phyloP scores from a whole-genome alignment of 768 basidiomycete species.

The Pisolithus orientalis region DNA sequence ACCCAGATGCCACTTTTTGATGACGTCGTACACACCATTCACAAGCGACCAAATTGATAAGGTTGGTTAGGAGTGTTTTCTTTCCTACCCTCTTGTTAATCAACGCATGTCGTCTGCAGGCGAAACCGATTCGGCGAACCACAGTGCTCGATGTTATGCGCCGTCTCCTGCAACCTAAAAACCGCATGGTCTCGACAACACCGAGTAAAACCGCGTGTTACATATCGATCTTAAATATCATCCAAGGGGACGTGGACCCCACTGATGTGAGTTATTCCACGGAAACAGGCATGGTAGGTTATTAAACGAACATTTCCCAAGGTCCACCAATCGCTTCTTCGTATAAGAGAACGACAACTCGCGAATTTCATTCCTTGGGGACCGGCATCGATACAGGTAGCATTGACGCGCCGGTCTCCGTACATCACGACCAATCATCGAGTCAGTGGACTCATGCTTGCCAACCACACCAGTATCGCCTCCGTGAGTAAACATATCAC shows the following conservation, averaged over 20 bases:
- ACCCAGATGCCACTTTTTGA: constrained; percentile 94
- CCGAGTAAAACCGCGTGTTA: constrained; percentile 91
- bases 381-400: constrained; percentile 96
- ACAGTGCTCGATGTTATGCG: constrained; percentile 99
- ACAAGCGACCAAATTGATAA: constrained; percentile 96
- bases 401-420: constrained; percentile 84
- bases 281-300: not conserved
- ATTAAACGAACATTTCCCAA: constrained; percentile 22
- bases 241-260: constrained; percentile 97
- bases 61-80: constrained; percentile 36
- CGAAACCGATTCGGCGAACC: constrained; percentile 91
- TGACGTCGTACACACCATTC: constrained; percentile 98
- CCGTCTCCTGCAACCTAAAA: constrained; percentile 93
- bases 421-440: constrained; percentile 86
- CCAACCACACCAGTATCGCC: constrained; percentile 98
- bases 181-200: constrained; percentile 94
- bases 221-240: constrained; percentile 97
- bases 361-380: constrained; percentile 99
- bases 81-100: not conserved
- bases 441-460: constrained; percentile 97
- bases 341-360: constrained; percentile 93
- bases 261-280: constrained; percentile 61
- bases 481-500: constrained; percentile 49
- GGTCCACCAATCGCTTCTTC: constrained; percentile 96
- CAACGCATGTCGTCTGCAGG: constrained; percentile 38